Conservation (phyloP, 2,329 filamentous ascomycete species). For the Xylariaceae sp. region DNA sequence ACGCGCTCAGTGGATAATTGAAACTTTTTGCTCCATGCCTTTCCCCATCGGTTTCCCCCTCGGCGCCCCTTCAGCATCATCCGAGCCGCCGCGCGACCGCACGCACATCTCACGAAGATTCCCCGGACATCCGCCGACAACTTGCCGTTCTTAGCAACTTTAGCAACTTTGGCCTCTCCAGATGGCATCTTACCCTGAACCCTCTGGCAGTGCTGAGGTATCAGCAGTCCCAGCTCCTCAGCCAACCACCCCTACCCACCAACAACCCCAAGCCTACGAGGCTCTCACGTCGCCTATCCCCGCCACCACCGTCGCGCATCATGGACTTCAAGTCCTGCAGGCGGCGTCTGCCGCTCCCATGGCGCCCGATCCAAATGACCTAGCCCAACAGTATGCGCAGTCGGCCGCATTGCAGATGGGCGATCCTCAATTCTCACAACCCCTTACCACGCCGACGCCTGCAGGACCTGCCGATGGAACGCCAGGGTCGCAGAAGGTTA, state of each 20-base stretch:
- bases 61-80: not conserved
- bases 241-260: constrained; percentile 5
- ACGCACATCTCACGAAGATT: constrained; percentile 36
- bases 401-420: constrained; percentile 38
- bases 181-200: constrained; percentile 35
- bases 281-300: constrained; percentile 23
- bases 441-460: constrained; percentile 3
- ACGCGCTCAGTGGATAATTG: not conserved
- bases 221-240: constrained; percentile 12
- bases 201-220: constrained; percentile 16
- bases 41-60: not conserved
- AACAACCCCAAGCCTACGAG: constrained; percentile 19
- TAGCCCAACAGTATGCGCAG: constrained; percentile 39
- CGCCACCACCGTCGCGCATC: constrained; percentile 32
- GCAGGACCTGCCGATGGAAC: constrained; percentile 3
- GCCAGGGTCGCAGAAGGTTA: constrained; percentile 46
- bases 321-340: constrained; percentile 36
- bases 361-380: constrained; percentile 17
- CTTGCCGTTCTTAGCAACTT: constrained; percentile 28
- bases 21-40: not conserved
- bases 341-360: constrained; percentile 32
- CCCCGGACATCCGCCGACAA: constrained; percentile 38
- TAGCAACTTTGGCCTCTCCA: constrained; percentile 10
- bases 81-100: not conserved
- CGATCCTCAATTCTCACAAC: constrained; percentile 26